Base-by-base conservation (phyloP, 2,329 filamentous ascomycete genomes). In the Thielaviopsis punctulata region DNA sequence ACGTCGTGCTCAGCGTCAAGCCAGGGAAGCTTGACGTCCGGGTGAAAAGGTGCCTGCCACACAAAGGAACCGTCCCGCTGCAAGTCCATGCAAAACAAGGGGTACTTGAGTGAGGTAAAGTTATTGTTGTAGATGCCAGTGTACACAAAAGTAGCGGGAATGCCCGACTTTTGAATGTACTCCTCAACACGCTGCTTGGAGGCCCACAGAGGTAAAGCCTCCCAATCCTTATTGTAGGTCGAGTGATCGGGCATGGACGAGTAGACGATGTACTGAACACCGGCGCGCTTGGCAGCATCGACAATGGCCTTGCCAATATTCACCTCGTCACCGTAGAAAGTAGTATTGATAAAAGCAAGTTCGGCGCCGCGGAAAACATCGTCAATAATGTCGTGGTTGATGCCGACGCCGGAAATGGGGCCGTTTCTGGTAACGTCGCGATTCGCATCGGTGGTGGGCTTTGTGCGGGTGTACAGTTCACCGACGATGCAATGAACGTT, bases 81-180 rank as follows among this genome's bases (percentile, higher is more conserved):
- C 46, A 94, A 70, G 57, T 93, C 87, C 84, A 95, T 94, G 68
- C 89, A 92, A 69, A 96, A 96, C 3, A 96, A 74, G 1, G 92
- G 92, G 62, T 95, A 96, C 1, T 80, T 80, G 27, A 95, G 73
- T 46, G 86, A 92, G 25, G 90, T 96, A 68, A 96, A 98, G 65
- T 98, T 96, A 68, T 96, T 96, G 73, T 96, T 95, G 73, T 96
- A 98, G 60, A 95, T 95, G 55, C 90, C 92, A 9, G 89, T 87
- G 66, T 95, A 95, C 58, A 95, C 82, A 65, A 95, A 96, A 0
- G 90, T 96, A 1, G 89, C 81, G 0, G 86, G 86, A 10, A 95
- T 73, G 9, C 81, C 81, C 41, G 95, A 77, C 63, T 87, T 78
- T 54, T 86, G 80, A 49, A 95, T 77, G 65, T 96, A 94, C 52